A percentile compares a stretch with the other conserved stretches of the same genome.
Conservation (phyloP, 768 basidiomycete species). For the Coprinellus micaceus region DNA sequence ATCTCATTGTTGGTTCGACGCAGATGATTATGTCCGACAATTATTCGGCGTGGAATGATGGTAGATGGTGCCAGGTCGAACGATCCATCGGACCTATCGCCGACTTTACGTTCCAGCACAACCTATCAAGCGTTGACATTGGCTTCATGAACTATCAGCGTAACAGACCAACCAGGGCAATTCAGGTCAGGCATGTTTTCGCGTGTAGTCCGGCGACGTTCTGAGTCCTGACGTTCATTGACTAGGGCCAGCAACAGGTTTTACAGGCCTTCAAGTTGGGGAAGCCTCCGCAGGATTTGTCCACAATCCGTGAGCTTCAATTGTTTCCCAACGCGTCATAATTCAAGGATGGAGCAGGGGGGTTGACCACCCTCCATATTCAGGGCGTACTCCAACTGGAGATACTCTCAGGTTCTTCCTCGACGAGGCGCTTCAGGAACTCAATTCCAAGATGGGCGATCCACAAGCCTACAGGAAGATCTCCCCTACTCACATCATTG, state of each 20-base stretch:
- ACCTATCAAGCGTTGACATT: slow-evolving; percentile 23
- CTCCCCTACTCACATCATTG: slow-evolving; percentile 29
- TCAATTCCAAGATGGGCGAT: slow-evolving; percentile 19
- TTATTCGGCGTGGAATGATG: slow-evolving; percentile 3
- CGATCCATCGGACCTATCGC: slow-evolving; percentile 28
- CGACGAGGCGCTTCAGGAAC: slow-evolving; percentile 9
- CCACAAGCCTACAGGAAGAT: slow-evolving; percentile 24
- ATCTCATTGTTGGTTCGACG: background rate
- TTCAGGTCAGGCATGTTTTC: background rate
- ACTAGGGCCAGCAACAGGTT: slow-evolving; percentile 18
- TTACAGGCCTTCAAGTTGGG: slow-evolving; percentile 19
- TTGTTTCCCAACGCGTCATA: too few species aligned
- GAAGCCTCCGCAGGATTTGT: slow-evolving; percentile 13
- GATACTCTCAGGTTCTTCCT: slow-evolving; percentile 16
- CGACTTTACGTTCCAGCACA: slow-evolving; percentile 23
- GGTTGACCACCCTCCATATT: too few species aligned
- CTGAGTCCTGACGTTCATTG: background rate
- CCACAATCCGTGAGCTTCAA: background rate
- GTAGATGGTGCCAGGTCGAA: slow-evolving; percentile 22
- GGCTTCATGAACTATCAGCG: slow-evolving; percentile 24
- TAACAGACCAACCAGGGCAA: background rate
- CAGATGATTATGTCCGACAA: slow-evolving; percentile 18
- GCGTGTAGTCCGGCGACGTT: background rate
- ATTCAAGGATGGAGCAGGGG: background rate
- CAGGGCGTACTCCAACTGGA: slow-evolving; percentile 30